phyloP scores from a whole-genome alignment of 176 grass and related monocot genomes.

The Poa annua region DNA sequence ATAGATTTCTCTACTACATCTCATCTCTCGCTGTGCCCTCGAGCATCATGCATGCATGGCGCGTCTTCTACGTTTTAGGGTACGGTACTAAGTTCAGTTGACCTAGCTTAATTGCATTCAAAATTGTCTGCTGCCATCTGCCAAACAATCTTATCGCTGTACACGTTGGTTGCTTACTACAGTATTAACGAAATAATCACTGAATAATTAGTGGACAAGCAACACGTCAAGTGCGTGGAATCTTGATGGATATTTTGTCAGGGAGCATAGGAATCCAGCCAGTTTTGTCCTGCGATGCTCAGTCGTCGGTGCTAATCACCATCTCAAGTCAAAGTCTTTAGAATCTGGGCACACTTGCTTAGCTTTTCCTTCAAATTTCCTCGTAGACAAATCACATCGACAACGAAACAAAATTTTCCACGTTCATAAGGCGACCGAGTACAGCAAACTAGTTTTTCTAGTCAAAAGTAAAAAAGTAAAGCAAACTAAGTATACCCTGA shows the following conservation, averaged over 20 bases:
- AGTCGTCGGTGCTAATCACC: conserved; percentile 15
- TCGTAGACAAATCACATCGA: not conserved
- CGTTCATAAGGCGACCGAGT: not conserved
- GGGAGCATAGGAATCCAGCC: not conserved
- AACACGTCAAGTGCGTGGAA: not conserved
- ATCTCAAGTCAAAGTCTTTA: conserved; percentile 35
- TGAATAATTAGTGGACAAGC: conserved; percentile 1
- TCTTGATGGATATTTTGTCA: not conserved
- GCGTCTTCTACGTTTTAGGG: not conserved
- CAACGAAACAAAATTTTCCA: not conserved
- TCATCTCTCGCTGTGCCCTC: not conserved
- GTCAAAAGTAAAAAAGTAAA: not conserved
- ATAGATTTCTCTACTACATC: not conserved
- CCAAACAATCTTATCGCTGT: not conserved
- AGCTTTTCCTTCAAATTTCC: not conserved
- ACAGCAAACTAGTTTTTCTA: not conserved
- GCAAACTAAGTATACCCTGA: not conserved
- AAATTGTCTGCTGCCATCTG: not conserved
- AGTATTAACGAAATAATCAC: no score
- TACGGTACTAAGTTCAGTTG: conserved; percentile 18
- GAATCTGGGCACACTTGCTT: not conserved
- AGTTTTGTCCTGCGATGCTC: not conserved
- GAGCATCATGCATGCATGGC: not conserved
- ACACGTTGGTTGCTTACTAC: not conserved
- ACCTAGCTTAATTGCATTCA: conserved; percentile 42